Base-by-base conservation (phyloP, 495 filamentous ascomycete species). In the Annulohypoxylon stygium region DNA sequence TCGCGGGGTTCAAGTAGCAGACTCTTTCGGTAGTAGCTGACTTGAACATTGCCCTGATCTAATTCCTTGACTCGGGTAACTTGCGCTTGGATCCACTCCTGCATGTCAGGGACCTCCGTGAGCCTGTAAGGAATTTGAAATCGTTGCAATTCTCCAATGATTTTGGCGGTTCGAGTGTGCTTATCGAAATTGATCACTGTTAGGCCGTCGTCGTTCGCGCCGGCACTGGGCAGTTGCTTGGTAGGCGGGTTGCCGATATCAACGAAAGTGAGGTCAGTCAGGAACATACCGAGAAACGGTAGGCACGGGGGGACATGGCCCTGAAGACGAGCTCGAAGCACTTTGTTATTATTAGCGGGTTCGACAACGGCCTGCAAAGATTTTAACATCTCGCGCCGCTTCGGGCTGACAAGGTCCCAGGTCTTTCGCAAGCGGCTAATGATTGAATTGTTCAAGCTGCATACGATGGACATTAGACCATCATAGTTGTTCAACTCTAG, bases 121-220 rank as follows among this genome's bases (percentile, higher is more conserved):
- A 99, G 86, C 16, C 91, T 90, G 76, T 99, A 97, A 0, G 97
- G 96, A 53, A 97, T 93, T 78, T 99, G 97, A 86, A 99, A 99
- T 26, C 96, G 90, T 80, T 98, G 96, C 10, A 98, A 87, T 73
- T 98, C 95, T 65, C 93, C 93, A 77, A 99, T 97, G 78, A 97
- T 95, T 76, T 92, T 93, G 7, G 97, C 95, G 2, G 95, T 98
- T 78, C 93, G 93, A 78, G 91, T 91, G 78, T 98, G 93, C 82
- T 98, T 99, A 86, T 98, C 96, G 70, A 97, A 99, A 82, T 99
- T 99, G 86, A 99, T 95, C 16, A 98, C 93, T 0, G 88, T 86
- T 79, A 91, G 86, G 36, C 90, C 88, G 80, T 63, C 84, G 76
- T 66, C 89, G 74, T 77, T 81, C 74, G 69, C 84, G 77, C 83